Evolutionary conservation across 169 alveolate genomes (phyloP).

Genomic region (Miamiensis avidus): DNA sequence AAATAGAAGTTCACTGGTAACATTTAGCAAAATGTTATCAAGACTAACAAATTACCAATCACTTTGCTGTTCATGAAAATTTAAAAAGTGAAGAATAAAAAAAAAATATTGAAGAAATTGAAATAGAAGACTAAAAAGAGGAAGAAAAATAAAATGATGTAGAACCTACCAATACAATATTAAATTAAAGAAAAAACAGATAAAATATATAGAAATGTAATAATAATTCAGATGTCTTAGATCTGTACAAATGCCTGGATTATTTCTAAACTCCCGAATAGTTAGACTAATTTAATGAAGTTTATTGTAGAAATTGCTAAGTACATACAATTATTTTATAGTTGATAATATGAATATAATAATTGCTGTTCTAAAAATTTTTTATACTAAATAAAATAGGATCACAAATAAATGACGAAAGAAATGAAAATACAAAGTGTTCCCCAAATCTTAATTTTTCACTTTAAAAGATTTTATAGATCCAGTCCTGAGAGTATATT

Average conservation of each 20-base stretch:
- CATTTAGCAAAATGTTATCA: no score
- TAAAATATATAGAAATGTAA: no score
- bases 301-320: neutral
- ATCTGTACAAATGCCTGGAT: neutral
- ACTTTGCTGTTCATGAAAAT: neutral
- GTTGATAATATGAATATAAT: no score
- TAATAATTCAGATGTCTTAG: neutral
- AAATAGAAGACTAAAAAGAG: neutral
- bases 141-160: neutral
- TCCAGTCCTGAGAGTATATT: constrained; percentile 7
- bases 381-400: constrained; percentile 9
- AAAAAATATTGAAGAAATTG: neutral
- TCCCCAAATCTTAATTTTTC: constrained; percentile 72
- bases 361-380: no score
- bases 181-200: neutral
- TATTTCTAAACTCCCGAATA: neutral
- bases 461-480: constrained; percentile 69
- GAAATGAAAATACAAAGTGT: constrained; percentile 63
- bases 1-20: no score
- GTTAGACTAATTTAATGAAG: neutral
- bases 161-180: neutral
- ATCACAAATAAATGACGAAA: constrained; percentile 71
- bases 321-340: no score
- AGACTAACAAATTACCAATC: no score
- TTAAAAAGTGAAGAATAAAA: neutral